These are phyloP conservation scores for Hirsutella thompsonii DNA, from an alignment of 2,329 filamentous ascomycete species.

Conservation along the genomic window DNA sequence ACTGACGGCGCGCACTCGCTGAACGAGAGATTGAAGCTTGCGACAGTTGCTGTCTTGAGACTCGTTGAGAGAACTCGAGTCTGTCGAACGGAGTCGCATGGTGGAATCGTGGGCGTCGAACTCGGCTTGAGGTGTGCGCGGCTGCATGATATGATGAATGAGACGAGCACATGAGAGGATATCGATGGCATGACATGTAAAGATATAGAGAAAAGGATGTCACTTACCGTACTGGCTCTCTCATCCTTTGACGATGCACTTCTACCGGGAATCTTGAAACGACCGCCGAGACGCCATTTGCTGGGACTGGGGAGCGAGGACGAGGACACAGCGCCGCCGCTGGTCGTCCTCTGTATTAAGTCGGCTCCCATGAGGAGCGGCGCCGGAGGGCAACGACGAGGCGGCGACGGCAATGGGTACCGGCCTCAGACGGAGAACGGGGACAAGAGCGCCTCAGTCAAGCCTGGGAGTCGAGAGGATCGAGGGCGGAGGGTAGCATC, in stretches of 20 bases:
- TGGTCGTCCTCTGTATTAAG: conserved; percentile 15
- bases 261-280: conserved; percentile 9
- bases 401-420: background rate
- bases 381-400: conserved; percentile 3
- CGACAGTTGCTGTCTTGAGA: conserved; percentile 19
- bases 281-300: conserved; percentile 11
- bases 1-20: conserved; percentile 21
- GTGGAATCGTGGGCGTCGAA: conserved; percentile 15
- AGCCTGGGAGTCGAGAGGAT: background rate
- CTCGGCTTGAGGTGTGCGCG: background rate
- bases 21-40: conserved; percentile 21
- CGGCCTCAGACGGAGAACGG: background rate
- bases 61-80: conserved; percentile 14
- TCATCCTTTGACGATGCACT: conserved; percentile 10
- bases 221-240: conserved; percentile 7
- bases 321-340: conserved; percentile 12
- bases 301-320: conserved; percentile 6
- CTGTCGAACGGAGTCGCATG: conserved; percentile 11
- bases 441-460: background rate
- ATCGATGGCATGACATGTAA: background rate
- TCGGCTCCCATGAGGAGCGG: conserved; percentile 7
- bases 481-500: background rate
- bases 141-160: conserved; percentile 5
- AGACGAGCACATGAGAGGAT: conserved; percentile 4
- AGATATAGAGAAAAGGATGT: background rate